A percentile compares a stretch with the other conserved stretches of the same genome.
Evolutionary conservation across 352 stramenopile genomes (phyloP).

Genomic region (Aphanomyces cochlioides): DNA sequence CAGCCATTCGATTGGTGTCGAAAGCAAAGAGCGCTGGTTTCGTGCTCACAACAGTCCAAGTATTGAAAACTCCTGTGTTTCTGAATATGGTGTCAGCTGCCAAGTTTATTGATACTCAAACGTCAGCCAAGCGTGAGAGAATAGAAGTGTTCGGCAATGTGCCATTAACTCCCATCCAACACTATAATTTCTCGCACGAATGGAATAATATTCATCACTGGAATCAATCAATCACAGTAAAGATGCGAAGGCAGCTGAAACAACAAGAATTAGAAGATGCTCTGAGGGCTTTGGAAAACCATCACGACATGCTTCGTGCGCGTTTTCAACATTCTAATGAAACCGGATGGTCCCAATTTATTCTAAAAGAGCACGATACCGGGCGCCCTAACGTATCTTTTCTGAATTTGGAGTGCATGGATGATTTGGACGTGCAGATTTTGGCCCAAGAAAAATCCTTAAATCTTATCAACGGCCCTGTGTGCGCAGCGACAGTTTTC

Average conservation of each 20-base stretch:
- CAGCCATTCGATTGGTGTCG: not conserved
- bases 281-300: not conserved
- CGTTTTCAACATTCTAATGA: not conserved
- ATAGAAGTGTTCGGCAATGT: not conserved
- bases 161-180: not conserved
- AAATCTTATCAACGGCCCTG: not conserved
- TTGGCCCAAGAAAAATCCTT: not conserved
- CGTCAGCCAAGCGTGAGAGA: not conserved
- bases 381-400: not conserved
- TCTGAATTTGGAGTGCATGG: not conserved
- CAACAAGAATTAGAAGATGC: not conserved
- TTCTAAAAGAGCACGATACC: not conserved
- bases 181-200: not conserved
- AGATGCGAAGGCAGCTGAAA: not conserved
- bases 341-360: not conserved
- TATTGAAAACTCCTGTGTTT: not conserved
- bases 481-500: not conserved
- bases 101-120: not conserved
- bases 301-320: conserved; percentile 10
- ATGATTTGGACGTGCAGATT: not conserved
- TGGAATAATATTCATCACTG: not conserved
- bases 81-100: not conserved
- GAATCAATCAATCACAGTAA: not conserved
- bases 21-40: not conserved
- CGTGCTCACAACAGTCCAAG: not conserved